Conservation (phyloP, 441 rosid genomes). For the Populus trichocarpa region DNA sequence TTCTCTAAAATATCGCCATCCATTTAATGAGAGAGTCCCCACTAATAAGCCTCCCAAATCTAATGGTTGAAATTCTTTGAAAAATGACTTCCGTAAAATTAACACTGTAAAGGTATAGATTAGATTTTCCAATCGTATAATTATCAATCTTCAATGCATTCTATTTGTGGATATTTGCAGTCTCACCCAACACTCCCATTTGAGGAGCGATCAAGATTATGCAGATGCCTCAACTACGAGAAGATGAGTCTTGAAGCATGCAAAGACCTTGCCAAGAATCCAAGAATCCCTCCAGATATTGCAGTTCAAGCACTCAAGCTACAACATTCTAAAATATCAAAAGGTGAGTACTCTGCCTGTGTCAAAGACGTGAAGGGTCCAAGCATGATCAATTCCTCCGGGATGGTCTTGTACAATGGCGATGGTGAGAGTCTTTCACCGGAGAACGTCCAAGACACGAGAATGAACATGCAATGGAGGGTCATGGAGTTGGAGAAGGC, state of each 20-base stretch:
- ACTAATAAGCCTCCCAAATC: no score
- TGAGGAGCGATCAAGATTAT: slow-evolving; percentile 56
- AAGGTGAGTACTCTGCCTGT: not conserved
- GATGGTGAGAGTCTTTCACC: slow-evolving; percentile 14
- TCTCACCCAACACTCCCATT: slow-evolving; percentile 58
- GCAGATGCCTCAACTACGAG: slow-evolving; percentile 62
- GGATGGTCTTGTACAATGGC: not conserved
- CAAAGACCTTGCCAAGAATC: slow-evolving; percentile 73
- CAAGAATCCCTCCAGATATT: slow-evolving; percentile 67
- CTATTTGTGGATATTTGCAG: slow-evolving; percentile 27
- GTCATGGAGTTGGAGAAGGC: slow-evolving; percentile 49
- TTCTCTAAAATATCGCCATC: no score
- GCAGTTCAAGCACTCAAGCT: slow-evolving; percentile 66
- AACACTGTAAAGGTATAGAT: not conserved
- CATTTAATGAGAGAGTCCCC: no score
- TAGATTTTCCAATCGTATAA: not conserved
- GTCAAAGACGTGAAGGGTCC: not conserved
- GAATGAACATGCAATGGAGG: slow-evolving; percentile 42
- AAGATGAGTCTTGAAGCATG: slow-evolving; percentile 64
- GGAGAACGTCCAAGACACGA: slow-evolving; percentile 28
- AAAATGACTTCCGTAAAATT: not conserved
- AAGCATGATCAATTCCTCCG: not conserved
- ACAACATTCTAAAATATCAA: slow-evolving; percentile 32
- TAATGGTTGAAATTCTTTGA: no score
- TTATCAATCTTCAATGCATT: not conserved